Evolutionary conservation across 2,329 filamentous ascomycete genomes (phyloP).

Genomic region (Aspergillus sp.): DNA sequence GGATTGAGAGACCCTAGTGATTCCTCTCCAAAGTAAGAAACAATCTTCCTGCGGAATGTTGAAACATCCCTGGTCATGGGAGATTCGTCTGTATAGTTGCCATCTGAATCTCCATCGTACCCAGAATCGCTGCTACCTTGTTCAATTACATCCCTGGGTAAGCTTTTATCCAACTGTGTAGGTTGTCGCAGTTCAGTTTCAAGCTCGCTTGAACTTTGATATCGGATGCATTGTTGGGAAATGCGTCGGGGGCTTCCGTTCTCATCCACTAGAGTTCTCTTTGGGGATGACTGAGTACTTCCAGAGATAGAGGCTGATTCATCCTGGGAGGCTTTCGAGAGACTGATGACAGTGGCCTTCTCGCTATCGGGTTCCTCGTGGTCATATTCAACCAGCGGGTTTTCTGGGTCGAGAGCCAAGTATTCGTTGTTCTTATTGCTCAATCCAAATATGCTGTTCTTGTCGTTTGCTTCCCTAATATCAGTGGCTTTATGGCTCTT

Average conservation of each 20-base stretch:
- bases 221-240: neutral
- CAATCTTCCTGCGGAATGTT: neutral
- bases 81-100: neutral
- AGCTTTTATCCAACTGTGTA: neutral
- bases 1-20: neutral
- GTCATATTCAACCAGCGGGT: too few relatives aligned
- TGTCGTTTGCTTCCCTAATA: too few relatives aligned
- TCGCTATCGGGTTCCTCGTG: too few relatives aligned
- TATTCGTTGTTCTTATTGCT: too few relatives aligned
- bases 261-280: slow-evolving; percentile 26
- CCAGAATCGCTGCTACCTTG: slow-evolving; percentile 1
- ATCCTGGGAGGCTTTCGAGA: too few relatives aligned
- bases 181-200: too few relatives aligned
- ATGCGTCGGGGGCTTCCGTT: slow-evolving; percentile 32
- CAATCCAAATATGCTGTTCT: too few relatives aligned
- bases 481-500: too few relatives aligned
- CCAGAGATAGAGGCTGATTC: too few relatives aligned
- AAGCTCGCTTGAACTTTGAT: too few relatives aligned
- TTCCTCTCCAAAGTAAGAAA: neutral
- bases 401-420: too few relatives aligned
- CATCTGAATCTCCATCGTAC: slow-evolving; percentile 5
- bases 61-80: neutral
- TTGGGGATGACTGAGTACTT: slow-evolving; percentile 1
- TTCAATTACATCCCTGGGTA: neutral
- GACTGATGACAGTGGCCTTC: too few relatives aligned